These are phyloP conservation scores for Rhodotorula diobovata DNA, from an alignment of 768 basidiomycete species.

Conservation along the genomic window DNA sequence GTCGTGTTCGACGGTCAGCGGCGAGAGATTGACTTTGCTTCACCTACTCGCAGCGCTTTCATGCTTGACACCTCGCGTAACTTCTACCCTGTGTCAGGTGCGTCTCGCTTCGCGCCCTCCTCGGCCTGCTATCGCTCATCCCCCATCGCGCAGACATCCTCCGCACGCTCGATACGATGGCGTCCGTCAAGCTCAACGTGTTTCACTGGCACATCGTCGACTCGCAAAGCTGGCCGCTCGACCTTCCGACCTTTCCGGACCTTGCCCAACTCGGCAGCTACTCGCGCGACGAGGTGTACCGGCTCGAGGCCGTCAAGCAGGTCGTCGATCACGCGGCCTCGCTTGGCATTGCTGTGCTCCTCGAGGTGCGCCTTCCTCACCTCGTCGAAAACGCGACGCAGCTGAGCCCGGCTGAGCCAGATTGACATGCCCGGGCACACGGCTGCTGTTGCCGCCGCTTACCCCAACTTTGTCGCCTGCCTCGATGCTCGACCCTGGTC, in stretches of 20 bases:
- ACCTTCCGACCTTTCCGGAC: conserved; percentile 59
- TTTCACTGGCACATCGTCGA: conserved; percentile 81
- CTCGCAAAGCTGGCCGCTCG: conserved; percentile 69
- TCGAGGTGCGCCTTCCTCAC: conserved; percentile 47
- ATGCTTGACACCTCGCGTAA: conserved; percentile 77
- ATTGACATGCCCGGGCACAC: conserved; percentile 83
- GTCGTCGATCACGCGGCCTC: conserved; percentile 66
- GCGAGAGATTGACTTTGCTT: not conserved
- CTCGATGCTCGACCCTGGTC: conserved; percentile 48
- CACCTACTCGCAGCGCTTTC: conserved; percentile 54
- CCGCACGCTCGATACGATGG: conserved; percentile 70
- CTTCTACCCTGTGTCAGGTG: conserved; percentile 51
- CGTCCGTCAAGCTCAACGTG: conserved; percentile 70
- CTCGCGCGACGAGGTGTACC: conserved; percentile 57
- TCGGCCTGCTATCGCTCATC: not conserved
- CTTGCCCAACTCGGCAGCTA: conserved; percentile 62
- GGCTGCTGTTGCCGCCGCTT: conserved; percentile 58
- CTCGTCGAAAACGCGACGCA: not conserved
- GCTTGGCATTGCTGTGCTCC: conserved; percentile 70
- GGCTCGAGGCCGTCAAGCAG: conserved; percentile 55
- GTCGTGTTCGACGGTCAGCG: no score
- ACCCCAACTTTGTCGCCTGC: conserved; percentile 74
- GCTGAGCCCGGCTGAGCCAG: conserved; percentile 48
- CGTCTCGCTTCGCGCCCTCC: not conserved
- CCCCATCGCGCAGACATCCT: conserved; percentile 53